Percentiles rank a stretch among this genome's conserved stretches.
These are phyloP conservation scores for Elsinoe fawcettii DNA, from an alignment of 2,329 filamentous ascomycete genomes.

Conservation along the genomic window DNA sequence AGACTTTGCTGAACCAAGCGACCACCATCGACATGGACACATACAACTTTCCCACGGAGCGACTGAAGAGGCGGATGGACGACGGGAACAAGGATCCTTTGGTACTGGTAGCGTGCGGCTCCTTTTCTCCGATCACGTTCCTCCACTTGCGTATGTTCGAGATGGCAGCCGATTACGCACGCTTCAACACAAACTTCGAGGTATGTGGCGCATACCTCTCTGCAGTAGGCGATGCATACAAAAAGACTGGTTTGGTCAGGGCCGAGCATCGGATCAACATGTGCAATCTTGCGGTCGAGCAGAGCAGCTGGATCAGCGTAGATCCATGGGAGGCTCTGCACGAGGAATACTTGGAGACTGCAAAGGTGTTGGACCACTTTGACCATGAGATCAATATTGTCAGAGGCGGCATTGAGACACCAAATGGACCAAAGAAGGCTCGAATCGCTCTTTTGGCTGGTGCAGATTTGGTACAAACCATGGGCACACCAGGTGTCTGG, in stretches of 20 bases:
- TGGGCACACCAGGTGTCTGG: slow-evolving; percentile 60
- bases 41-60: slow-evolving; percentile 56
- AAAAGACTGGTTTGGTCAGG: slow-evolving; percentile 70
- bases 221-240: slow-evolving; percentile 68
- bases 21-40: slow-evolving; percentile 32
- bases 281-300: slow-evolving; percentile 74
- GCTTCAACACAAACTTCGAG: slow-evolving; percentile 69
- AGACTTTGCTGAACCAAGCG: neutral
- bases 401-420: slow-evolving; percentile 62
- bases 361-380: slow-evolving; percentile 83
- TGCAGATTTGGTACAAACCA: slow-evolving; percentile 45
- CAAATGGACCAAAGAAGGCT: slow-evolving; percentile 60
- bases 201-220: slow-evolving; percentile 79
- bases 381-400: slow-evolving; percentile 80
- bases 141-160: slow-evolving; percentile 81
- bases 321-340: slow-evolving; percentile 86
- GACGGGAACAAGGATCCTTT: slow-evolving; percentile 53
- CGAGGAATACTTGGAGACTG: slow-evolving; percentile 78
- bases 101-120: slow-evolving; percentile 61
- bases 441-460: slow-evolving; percentile 77
- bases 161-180: slow-evolving; percentile 73
- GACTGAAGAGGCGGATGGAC: slow-evolving; percentile 50
- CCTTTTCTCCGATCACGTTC: slow-evolving; percentile 43
- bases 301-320: slow-evolving; percentile 72
- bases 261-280: slow-evolving; percentile 71